Percentiles rank a stretch among this genome's conserved stretches.
Conservation (phyloP, 495 filamentous ascomycete genomes). For the Glonium stellatum region DNA sequence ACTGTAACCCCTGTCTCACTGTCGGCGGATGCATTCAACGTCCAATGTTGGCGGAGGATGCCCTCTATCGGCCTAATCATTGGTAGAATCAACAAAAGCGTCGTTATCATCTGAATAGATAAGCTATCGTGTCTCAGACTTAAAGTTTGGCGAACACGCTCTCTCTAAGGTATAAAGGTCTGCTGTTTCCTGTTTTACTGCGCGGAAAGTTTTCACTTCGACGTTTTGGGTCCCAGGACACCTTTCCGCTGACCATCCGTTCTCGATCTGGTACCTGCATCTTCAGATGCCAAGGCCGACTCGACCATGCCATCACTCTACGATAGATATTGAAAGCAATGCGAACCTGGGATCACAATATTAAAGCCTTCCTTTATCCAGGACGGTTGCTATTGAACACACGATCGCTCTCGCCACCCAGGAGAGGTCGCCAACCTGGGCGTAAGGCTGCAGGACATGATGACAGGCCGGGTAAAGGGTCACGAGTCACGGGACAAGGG, state of each 20-base stretch:
- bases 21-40: slow-evolving; percentile 8
- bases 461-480: too few species aligned
- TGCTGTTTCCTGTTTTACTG: background rate
- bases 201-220: background rate
- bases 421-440: too few species aligned
- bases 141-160: background rate
- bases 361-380: too few species aligned
- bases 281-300: background rate
- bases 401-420: too few species aligned
- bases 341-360: too few species aligned
- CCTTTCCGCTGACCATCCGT: background rate
- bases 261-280: background rate
- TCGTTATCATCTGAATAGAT: slow-evolving; percentile 28
- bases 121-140: slow-evolving; percentile 23
- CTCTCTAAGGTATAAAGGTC: background rate
- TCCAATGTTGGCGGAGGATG: slow-evolving; percentile 20
- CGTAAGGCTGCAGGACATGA: too few species aligned
- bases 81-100: slow-evolving; percentile 15
- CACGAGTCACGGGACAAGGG: too few species aligned
- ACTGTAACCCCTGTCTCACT: slow-evolving; percentile 18
- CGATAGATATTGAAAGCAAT: too few species aligned
- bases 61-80: slow-evolving; percentile 7
- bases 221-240: background rate
- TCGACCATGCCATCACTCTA: background rate
- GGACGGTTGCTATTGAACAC: too few species aligned